phyloP scores from a whole-genome alignment of 192 early-diverging fungal species.

The Coemansia sp. region DNA sequence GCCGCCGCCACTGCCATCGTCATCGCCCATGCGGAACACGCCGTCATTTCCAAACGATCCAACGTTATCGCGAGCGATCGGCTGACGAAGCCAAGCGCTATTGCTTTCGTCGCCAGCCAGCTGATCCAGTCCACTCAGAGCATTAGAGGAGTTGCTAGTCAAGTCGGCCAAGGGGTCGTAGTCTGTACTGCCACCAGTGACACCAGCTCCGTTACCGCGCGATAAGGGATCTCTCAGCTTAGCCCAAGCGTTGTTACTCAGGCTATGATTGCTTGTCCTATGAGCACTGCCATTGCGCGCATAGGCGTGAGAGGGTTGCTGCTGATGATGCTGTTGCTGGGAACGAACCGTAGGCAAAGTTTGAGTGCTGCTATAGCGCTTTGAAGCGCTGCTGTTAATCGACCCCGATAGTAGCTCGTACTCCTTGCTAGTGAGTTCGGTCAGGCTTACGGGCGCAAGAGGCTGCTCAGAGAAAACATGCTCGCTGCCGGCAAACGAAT shows the following conservation, averaged over 20 bases:
- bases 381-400: slow-evolving; percentile 58
- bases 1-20: slow-evolving; percentile 28
- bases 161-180: slow-evolving; percentile 7
- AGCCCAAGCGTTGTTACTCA: slow-evolving; percentile 12
- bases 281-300: slow-evolving; percentile 27
- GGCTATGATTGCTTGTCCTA: slow-evolving; percentile 22
- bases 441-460: slow-evolving; percentile 64
- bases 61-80: slow-evolving; percentile 60
- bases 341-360: not conserved
- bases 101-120: slow-evolving; percentile 42
- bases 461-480: slow-evolving; percentile 65
- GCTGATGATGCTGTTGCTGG: slow-evolving; percentile 4
- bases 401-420: slow-evolving; percentile 56
- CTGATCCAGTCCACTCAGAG: slow-evolving; percentile 1
- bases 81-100: slow-evolving; percentile 58
- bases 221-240: slow-evolving; percentile 10
- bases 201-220: not conserved
- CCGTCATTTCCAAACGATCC: slow-evolving; percentile 73
- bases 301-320: slow-evolving; percentile 18
- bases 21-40: slow-evolving; percentile 64
- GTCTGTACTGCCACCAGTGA: not conserved
- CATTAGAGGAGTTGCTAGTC: not conserved
- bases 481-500: slow-evolving; percentile 68
- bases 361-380: slow-evolving; percentile 47
- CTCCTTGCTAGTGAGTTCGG: slow-evolving; percentile 63